Conservation (phyloP, 2,329 filamentous ascomycete genomes). For the Fusarium sp. region DNA sequence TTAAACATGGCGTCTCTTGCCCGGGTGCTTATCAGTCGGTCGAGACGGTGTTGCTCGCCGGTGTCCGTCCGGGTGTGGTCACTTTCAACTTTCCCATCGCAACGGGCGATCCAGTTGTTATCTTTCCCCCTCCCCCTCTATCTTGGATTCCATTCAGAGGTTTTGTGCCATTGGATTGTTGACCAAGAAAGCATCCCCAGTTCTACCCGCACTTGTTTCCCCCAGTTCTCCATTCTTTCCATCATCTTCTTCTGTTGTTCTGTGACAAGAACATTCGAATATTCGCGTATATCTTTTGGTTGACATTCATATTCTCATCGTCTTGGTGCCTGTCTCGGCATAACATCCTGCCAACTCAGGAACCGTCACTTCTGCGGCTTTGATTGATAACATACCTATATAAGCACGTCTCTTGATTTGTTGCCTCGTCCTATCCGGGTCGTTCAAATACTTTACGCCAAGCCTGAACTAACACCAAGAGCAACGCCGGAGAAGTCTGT, state of each 20-base stretch:
- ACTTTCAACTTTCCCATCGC: conserved; percentile 39
- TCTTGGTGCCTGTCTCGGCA: neutral
- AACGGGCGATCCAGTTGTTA: conserved; percentile 38
- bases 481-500: conserved; percentile 9
- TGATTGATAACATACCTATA: conserved; percentile 40
- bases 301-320: neutral
- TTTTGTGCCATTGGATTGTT: neutral
- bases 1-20: conserved; percentile 34
- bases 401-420: conserved; percentile 27
- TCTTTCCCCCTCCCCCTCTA: conserved; percentile 35
- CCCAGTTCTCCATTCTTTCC: conserved; percentile 41
- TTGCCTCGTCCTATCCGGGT: conserved; percentile 30
- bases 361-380: conserved; percentile 6
- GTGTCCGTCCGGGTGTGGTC: conserved; percentile 15
- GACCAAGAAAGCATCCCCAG: conserved; percentile 20
- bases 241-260: conserved; percentile 26
- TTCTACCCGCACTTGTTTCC: conserved; percentile 35
- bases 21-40: conserved; percentile 44
- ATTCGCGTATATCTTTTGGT: conserved; percentile 3
- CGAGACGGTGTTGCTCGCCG: conserved; percentile 27
- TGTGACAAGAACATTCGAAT: conserved; percentile 11
- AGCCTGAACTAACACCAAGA: conserved; percentile 17
- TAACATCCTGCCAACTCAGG: conserved; percentile 27
- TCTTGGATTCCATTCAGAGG: neutral
- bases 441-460: conserved; percentile 29